Conservation (phyloP, 345 rosid species). For the Brassica cretica region DNA sequence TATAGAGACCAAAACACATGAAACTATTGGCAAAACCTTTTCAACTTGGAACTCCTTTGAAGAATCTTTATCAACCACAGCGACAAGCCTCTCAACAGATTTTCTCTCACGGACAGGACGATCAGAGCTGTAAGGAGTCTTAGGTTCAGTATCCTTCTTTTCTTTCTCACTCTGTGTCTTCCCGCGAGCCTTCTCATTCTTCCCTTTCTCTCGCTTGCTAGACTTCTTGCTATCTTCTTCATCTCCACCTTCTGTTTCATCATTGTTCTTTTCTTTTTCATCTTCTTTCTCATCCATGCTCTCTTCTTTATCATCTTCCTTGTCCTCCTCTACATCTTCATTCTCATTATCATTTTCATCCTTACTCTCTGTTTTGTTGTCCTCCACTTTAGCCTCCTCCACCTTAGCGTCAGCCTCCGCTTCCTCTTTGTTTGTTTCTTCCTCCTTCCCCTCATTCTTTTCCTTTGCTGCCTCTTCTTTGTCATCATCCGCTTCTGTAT, state of each 20-base stretch:
- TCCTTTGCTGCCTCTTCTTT: slow-evolving; percentile 31
- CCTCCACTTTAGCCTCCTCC: slow-evolving; percentile 26
- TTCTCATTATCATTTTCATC: slow-evolving; percentile 27
- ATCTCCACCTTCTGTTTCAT: slow-evolving; percentile 39
- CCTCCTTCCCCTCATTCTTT: slow-evolving; percentile 28
- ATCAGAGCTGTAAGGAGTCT: slow-evolving; percentile 63
- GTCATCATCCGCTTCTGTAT: slow-evolving; percentile 41
- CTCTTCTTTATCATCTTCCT: slow-evolving; percentile 33
- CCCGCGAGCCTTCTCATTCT: slow-evolving; percentile 47
- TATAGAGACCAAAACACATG: slow-evolving; percentile 3
- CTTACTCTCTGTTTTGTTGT: slow-evolving; percentile 25
- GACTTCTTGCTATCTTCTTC: slow-evolving; percentile 43
- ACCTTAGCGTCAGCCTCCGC: slow-evolving; percentile 17
- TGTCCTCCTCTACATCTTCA: slow-evolving; percentile 28
- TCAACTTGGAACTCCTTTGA: slow-evolving; percentile 66
- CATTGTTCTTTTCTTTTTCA: slow-evolving; percentile 30
- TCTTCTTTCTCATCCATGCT: slow-evolving; percentile 32
- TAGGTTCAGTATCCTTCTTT: slow-evolving; percentile 52
- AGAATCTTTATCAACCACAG: slow-evolving; percentile 70
- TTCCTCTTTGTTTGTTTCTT: slow-evolving; percentile 19
- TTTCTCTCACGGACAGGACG: slow-evolving; percentile 94
- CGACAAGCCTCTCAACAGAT: slow-evolving; percentile 92
- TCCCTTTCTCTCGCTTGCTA: slow-evolving; percentile 48
- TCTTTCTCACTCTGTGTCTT: slow-evolving; percentile 46
- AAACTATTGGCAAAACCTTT: slow-evolving; percentile 57